Conservation (phyloP, 2,329 filamentous ascomycete species). For the Teratosphaeriaceae sp. region DNA sequence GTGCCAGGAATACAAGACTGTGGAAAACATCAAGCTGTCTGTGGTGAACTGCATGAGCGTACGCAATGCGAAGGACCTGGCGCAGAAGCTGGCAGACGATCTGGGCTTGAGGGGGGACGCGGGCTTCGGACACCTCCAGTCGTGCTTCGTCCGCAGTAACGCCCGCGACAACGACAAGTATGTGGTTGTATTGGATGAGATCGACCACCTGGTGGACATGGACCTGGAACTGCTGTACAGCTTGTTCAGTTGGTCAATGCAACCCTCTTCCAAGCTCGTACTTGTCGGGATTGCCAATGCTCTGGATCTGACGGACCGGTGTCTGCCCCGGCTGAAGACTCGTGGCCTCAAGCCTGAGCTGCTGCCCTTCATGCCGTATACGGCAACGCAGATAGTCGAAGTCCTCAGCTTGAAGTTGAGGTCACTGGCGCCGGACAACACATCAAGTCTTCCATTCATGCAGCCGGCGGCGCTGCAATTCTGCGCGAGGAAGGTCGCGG, state of each 20-base stretch:
- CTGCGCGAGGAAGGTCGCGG: constrained; percentile 88
- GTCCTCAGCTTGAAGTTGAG: constrained; percentile 81
- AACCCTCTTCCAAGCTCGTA: constrained; percentile 69
- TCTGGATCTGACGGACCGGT: constrained; percentile 88
- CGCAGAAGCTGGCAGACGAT: constrained; percentile 66
- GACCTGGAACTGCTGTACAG: constrained; percentile 86
- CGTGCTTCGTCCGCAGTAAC: constrained; percentile 59
- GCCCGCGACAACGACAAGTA: constrained; percentile 52
- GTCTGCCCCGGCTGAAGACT: constrained; percentile 85
- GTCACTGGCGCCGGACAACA: constrained; percentile 45
- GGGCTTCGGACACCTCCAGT: constrained; percentile 60
- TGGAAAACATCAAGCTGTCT: constrained; percentile 54
- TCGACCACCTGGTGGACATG: constrained; percentile 85
- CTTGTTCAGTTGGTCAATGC: constrained; percentile 94
- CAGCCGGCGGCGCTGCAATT: constrained; percentile 92
- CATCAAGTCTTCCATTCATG: constrained; percentile 67
- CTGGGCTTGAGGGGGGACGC: constrained; percentile 58
- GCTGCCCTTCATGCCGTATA: constrained; percentile 89
- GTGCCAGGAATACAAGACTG: constrained; percentile 52
- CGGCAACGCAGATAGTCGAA: constrained; percentile 73
- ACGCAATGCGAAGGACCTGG: constrained; percentile 80
- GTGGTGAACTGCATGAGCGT: constrained; percentile 98
- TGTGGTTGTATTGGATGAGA: constrained; percentile 87
- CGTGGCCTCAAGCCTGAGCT: constrained; percentile 86
- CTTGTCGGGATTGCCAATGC: constrained; percentile 95